Evolutionary conservation across 2,329 filamentous ascomycete species (phyloP).

Genomic region (Polytolypa hystricis): DNA sequence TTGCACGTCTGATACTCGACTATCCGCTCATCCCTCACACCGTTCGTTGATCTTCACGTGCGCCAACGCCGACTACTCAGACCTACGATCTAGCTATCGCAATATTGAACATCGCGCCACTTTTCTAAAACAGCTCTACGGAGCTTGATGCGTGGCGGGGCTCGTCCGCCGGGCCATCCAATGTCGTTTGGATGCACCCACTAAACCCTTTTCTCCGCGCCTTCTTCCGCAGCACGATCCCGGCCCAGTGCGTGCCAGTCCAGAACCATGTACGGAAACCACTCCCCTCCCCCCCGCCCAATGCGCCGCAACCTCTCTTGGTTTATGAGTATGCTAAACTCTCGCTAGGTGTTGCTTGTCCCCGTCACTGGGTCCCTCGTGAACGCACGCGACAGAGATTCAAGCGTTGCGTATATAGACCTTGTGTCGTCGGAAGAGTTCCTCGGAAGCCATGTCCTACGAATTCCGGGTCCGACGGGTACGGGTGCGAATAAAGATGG

Average conservation of each 20-base stretch:
- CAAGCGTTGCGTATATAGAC: slow-evolving; percentile 63
- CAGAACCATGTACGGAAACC: slow-evolving; percentile 61
- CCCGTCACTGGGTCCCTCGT: slow-evolving; percentile 87
- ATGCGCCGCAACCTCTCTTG: too few relatives aligned
- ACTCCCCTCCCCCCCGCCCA: neutral
- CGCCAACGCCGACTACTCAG: too few relatives aligned
- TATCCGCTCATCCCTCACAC: too few relatives aligned
- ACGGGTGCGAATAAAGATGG: slow-evolving; percentile 41
- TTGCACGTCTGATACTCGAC: too few relatives aligned
- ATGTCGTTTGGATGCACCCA: slow-evolving; percentile 73
- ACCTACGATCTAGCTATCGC: too few relatives aligned
- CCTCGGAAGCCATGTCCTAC: slow-evolving; percentile 89
- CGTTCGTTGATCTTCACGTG: too few relatives aligned
- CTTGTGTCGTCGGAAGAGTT: slow-evolving; percentile 87
- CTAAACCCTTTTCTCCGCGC: slow-evolving; percentile 97
- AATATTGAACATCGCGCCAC: too few relatives aligned
- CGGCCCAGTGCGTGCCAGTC: slow-evolving; percentile 79
- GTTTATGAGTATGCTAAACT: slow-evolving; percentile 9
- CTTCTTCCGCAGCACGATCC: slow-evolving; percentile 95
- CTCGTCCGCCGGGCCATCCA: slow-evolving; percentile 26
- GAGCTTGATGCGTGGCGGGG: slow-evolving; percentile 28
- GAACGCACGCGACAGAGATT: slow-evolving; percentile 77
- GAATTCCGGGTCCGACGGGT: slow-evolving; percentile 51
- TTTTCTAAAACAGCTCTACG: too few relatives aligned
- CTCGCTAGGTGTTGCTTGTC: slow-evolving; percentile 64